Evolutionary conservation across 805 yeast genomes (phyloP), one percentile per base, ranked within the genome.

Genomic region (Zygosaccharomyces pseudorouxii): DNA sequence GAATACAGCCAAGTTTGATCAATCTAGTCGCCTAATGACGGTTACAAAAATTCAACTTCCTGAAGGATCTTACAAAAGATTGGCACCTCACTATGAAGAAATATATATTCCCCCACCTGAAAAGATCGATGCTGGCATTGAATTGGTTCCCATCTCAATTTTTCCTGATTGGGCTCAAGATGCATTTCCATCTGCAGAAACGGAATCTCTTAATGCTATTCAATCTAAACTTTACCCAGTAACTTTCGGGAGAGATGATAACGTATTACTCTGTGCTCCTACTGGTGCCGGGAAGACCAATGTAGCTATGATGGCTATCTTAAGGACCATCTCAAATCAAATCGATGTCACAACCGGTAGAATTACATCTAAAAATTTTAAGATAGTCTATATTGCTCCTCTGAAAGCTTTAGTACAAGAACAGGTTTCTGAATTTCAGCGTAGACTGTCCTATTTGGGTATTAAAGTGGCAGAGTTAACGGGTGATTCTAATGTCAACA

Each of bases 221-320:
- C 99, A 93, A 65, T 86, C 96, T 1, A 78, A 78, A 52, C 89
- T 90, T 0, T 88, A 69, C 54, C 93, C 93, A 1, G 62, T 72
- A n/a, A 97, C 96, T 0, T 87, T 92, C 54, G 59, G 74, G 3
- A 69, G 78, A 1, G 93, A 87, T 60, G 74, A 75, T 4, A 92
- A 90, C 58, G 63, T 93, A 35, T 70, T 92, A 14, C 71, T 92
- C 56, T 92, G 98, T 75, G 98, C 99, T 1, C 99, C 99, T 5
- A 92, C 99, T 0, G 99, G 99, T 71, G 97, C 97, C 2, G 99
- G 99, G 71, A 92, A 92, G 64, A 92, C 99, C 19, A 93, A 93
- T 64, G 96, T 93, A 25, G 99, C 99, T 0, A 79, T 93, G 82
- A 68, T 93, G 40, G 73, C 96, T 0, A 75, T 87, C 4, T 70